A percentile compares a stretch with the other conserved stretches of the same genome.
Evolutionary conservation across 169 alveolate genomes (phyloP).

Genomic region (Cryptosporidium viatorum): DNA sequence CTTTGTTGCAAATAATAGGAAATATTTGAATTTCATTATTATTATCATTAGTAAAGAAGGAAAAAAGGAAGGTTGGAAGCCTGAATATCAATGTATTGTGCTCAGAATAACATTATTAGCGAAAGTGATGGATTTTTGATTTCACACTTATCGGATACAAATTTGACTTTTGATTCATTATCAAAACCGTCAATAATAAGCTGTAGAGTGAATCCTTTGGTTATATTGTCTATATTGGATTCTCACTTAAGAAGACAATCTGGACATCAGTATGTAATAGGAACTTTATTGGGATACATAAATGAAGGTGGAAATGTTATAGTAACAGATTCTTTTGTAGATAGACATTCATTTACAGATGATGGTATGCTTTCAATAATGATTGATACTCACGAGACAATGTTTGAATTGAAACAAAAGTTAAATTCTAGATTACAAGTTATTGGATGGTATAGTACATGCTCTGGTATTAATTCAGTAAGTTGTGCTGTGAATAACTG

Average conservation of each 20-base stretch:
- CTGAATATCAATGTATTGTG: not conserved
- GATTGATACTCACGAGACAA: constrained; percentile 91
- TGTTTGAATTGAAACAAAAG: constrained; percentile 90
- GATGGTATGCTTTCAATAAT: constrained; percentile 92
- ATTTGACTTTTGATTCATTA: constrained; percentile 26
- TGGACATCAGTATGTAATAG: constrained; percentile 90
- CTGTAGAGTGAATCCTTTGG: constrained; percentile 90
- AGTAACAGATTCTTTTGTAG: constrained; percentile 93
- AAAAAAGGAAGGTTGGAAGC: not conserved
- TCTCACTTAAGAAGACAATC: constrained; percentile 90
- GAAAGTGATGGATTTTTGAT: constrained; percentile 67
- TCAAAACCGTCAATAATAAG: constrained; percentile 79
- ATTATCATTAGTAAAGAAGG: too few relatives aligned
- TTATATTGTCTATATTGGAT: constrained; percentile 89
- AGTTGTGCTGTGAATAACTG: constrained; percentile 94
- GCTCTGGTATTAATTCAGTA: constrained; percentile 89
- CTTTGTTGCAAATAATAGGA: not conserved
- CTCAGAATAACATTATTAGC: not conserved
- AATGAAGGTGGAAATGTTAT: constrained; percentile 89
- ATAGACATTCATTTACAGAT: constrained; percentile 89
- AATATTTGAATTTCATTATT: too few relatives aligned
- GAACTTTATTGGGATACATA: constrained; percentile 89
- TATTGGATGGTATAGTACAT: constrained; percentile 91
- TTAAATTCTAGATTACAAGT: constrained; percentile 89
- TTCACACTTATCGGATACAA: constrained; percentile 29